Evolutionary conservation across 352 stramenopile species (phyloP).

Genomic region (Phytophthora kernoviae): DNA sequence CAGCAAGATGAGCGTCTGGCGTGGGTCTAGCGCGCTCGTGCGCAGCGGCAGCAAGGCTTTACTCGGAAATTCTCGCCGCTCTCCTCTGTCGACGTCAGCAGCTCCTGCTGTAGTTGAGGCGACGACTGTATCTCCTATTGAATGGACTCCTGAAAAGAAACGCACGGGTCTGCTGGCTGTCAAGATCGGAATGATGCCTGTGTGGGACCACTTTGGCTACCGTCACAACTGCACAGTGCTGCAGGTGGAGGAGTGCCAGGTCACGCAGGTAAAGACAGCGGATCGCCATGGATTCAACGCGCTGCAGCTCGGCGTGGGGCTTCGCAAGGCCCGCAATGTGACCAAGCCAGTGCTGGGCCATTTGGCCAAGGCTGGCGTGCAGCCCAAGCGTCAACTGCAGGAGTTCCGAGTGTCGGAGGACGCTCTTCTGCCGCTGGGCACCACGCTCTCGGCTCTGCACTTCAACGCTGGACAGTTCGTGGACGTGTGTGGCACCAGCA

Average conservation of each 20-base stretch:
- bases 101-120: constrained; percentile 2
- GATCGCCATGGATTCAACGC: constrained; percentile 94
- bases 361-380: constrained; percentile 91
- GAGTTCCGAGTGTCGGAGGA: constrained; percentile 96
- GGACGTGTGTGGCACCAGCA: constrained; percentile 95
- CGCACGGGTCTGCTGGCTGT: constrained; percentile 91
- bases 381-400: constrained; percentile 94
- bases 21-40: constrained; percentile 36
- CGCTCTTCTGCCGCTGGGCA: constrained; percentile 88
- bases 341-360: constrained; percentile 92
- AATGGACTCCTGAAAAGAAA: constrained; percentile 83
- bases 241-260: constrained; percentile 91
- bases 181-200: constrained; percentile 99
- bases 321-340: constrained; percentile 97
- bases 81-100: constrained; percentile 28
- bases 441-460: constrained; percentile 94
- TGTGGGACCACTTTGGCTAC: constrained; percentile 98
- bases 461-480: constrained; percentile 99
- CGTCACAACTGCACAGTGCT: constrained; percentile 96
- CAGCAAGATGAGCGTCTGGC: constrained; percentile 39
- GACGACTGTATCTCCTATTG: constrained; percentile 34
- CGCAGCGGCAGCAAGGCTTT: constrained; percentile 18
- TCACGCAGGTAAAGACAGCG: constrained; percentile 96
- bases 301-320: constrained; percentile 96
- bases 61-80: constrained; percentile 13